Evolutionary conservation across 2,329 filamentous ascomycete species (phyloP), one percentile per base, ranked within the genome.

Genomic region (Alternaria consortialis): DNA sequence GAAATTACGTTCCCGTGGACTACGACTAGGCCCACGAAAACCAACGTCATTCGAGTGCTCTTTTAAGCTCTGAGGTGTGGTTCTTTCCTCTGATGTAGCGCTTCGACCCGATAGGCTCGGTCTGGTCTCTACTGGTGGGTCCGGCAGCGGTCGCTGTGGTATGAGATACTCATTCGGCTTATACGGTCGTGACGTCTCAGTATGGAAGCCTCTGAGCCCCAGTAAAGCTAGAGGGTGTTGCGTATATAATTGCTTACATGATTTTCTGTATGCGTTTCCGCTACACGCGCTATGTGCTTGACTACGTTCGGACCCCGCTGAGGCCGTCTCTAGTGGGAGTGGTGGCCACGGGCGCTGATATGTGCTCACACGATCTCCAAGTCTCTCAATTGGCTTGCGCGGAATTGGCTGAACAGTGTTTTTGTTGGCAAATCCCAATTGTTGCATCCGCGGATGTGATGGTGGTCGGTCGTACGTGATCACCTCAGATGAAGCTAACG

Each of bases 381-480:
- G n/a, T 9, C 27, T 32, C 20, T 42, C 42, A 12, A 62, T 23
- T 36, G 55, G 42, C 20, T 57, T 58, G 31, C 25, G 27, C 15
- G 37, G 29, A 23, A 53, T 17, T 15, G 20, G n/a, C 3, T 13
- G 34, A 42, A 6, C 15, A 31, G 36, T 50, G 54, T 13, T 9
- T 9, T 37, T 25, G 25, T 62, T n/a, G 4, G 17, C 11, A 37
- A 13, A 7, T n/a, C 11, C 23, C 57, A 23, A 36, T 58, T 54
- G 66, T 63, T 65, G 64, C 56, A 68, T 56, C 60, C 62, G 62
- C 52, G 58, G 32, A 52, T 58, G 64, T 65, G 63, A 67, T 58
- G 47, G 60, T 63, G 57, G 51, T 40, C 23, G 44, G 62, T 72
- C 56, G 60, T 56, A 68, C 64, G 25, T 48, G 37, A 47, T 50